Percentiles rank a stretch among this genome's conserved stretches.
Conservation (phyloP, 106 monocot species). For the Hemerocallis citrina region DNA sequence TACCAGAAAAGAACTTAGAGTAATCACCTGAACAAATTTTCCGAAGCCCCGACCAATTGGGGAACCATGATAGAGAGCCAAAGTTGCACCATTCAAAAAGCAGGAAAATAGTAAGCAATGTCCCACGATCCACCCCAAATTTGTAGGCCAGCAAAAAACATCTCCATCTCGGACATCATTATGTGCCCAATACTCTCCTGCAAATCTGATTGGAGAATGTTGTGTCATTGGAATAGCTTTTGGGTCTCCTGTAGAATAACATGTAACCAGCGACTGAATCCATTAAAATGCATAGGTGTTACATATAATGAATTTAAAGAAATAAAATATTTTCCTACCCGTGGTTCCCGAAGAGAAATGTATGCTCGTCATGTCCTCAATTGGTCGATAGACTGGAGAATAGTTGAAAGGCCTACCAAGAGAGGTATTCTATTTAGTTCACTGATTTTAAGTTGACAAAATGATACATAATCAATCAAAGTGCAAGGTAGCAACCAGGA, state of each 20-base stretch:
- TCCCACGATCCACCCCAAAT: conserved; percentile 95
- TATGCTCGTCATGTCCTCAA: conserved; percentile 56
- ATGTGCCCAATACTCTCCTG: conserved; percentile 84
- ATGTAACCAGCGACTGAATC: too few species aligned
- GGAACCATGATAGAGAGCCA: conserved; percentile 91
- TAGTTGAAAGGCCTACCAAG: conserved; percentile 41
- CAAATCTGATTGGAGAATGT: conserved; percentile 68
- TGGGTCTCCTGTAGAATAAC: conserved; percentile 57
- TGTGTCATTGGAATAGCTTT: conserved; percentile 97
- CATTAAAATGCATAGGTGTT: too few species aligned
- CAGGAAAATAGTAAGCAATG: conserved; percentile 68
- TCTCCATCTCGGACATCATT: conserved; percentile 60
- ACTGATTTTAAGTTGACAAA: neutral
- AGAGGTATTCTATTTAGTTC: neutral
- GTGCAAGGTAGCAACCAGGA: too few species aligned
- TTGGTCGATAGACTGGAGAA: conserved; percentile 50
- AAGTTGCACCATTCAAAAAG: conserved; percentile 63
- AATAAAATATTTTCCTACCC: conserved; percentile 23
- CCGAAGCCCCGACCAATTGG: conserved; percentile 81
- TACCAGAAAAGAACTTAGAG: too few species aligned
- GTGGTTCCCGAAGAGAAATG: conserved; percentile 96
- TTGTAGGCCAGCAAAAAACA: conserved; percentile 84
- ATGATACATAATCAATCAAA: neutral
- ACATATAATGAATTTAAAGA: too few species aligned
- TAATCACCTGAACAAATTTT: conserved; percentile 93